Percentiles rank a stretch among this genome's conserved stretches.
Conservation (phyloP, 306 rosid species). For the Nissolia schottii region DNA sequence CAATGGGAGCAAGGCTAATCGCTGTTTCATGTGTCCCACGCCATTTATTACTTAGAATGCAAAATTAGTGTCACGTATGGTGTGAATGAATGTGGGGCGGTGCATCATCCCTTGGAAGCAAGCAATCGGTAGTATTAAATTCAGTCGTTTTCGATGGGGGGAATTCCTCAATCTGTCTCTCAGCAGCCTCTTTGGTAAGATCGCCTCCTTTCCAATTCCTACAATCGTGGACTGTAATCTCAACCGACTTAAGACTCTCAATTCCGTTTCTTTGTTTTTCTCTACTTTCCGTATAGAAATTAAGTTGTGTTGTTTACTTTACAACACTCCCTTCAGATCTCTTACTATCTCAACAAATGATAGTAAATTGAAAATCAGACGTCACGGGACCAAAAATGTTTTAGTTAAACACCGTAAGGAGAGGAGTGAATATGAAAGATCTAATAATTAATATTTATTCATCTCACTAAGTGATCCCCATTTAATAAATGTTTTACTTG, state of each 20-base stretch:
- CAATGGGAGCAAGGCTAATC: background rate
- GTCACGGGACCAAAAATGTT: too few relatives aligned
- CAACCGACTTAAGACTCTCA: background rate
- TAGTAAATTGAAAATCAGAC: too few relatives aligned
- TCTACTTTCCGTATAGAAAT: background rate
- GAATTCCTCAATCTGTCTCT: background rate
- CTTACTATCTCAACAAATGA: background rate
- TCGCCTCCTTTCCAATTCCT: background rate
- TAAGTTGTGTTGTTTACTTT: too few relatives aligned
- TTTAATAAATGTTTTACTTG: too few relatives aligned
- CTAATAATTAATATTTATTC: too few relatives aligned
- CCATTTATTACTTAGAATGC: background rate
- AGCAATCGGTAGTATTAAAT: background rate
- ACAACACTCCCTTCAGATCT: too few relatives aligned
- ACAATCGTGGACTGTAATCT: background rate
- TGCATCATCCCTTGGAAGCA: background rate
- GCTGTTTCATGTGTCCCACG: slow-evolving; percentile 6
- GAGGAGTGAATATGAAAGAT: too few relatives aligned
- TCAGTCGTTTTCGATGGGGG: background rate
- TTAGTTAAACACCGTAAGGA: too few relatives aligned
- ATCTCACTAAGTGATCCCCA: too few relatives aligned
- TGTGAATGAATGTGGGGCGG: background rate
- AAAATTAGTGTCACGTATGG: background rate
- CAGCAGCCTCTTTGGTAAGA: background rate
- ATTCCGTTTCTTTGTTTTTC: background rate